Percentiles rank a stretch among this genome's conserved stretches.
These are phyloP conservation scores for Ogataea angusta DNA, from an alignment of 805 yeast genomes.

Conservation along the genomic window DNA sequence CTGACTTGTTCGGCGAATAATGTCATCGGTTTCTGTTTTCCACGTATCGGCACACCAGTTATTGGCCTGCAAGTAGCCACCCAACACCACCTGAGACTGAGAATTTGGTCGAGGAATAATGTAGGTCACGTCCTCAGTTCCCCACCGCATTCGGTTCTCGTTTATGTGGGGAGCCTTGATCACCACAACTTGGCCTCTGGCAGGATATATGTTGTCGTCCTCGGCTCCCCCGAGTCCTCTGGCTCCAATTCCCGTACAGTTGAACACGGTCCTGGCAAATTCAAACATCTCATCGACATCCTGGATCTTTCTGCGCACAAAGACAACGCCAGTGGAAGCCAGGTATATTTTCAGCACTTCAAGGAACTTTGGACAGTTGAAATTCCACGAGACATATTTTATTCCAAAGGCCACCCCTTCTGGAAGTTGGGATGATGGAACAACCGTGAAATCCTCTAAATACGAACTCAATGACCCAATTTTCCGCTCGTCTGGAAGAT, in stretches of 20 bases:
- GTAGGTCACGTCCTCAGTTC: constrained; percentile 59
- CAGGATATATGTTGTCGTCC: constrained; percentile 62
- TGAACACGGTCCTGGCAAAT: constrained; percentile 54
- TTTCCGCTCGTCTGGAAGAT: constrained; percentile 43
- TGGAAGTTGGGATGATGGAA: constrained; percentile 43
- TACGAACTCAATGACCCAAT: constrained; percentile 46
- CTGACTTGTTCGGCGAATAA: constrained; percentile 44
- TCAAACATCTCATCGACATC: constrained; percentile 56
- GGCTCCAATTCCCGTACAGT: constrained; percentile 78
- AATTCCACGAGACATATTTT: constrained; percentile 58
- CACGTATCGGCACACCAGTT: constrained; percentile 61
- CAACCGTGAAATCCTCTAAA: constrained; percentile 42
- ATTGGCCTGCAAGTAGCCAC: constrained; percentile 67
- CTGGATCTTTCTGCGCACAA: constrained; percentile 42
- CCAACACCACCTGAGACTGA: constrained; percentile 64
- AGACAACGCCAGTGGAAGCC: constrained; percentile 46
- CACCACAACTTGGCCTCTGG: constrained; percentile 78
- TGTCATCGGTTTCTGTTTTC: constrained; percentile 47
- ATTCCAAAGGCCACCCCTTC: constrained; percentile 56
- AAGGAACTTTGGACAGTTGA: constrained; percentile 67
- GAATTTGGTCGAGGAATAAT: constrained; percentile 70
- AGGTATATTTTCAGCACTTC: constrained; percentile 45
- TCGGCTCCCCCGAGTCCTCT: constrained; percentile 58
- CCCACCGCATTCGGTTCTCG: constrained; percentile 60
- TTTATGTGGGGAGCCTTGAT: constrained; percentile 65